Conservation (phyloP, 768 basidiomycete genomes). For the Daedaleopsis nitida region DNA sequence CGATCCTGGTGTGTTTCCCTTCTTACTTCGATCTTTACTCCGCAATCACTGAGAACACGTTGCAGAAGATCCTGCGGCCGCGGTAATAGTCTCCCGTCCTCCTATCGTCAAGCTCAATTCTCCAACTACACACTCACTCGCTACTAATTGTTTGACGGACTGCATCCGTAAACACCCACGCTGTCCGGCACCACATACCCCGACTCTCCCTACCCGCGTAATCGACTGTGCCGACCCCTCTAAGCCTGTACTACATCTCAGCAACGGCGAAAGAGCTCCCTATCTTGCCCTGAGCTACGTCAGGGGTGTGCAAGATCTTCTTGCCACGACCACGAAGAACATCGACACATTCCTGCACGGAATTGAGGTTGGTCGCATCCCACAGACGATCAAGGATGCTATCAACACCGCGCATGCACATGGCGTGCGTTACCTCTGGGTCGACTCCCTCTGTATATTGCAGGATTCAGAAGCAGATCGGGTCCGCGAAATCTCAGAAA, state of each 20-base stretch:
- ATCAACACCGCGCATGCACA: constrained; percentile 2
- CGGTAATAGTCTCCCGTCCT: neutral
- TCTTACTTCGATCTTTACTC: neutral
- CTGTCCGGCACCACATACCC: neutral
- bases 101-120: neutral
- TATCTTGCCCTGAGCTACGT: constrained; percentile 16
- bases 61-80: constrained; percentile 12
- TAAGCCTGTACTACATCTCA: neutral
- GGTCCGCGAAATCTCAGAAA: constrained; percentile 2
- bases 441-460: constrained; percentile 17
- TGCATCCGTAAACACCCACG: constrained; percentile 3
- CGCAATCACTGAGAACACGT: too few species aligned
- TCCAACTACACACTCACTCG: neutral
- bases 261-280: neutral
- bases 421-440: constrained; percentile 16
- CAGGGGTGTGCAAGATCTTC: constrained; percentile 3
- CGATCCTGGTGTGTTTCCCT: neutral
- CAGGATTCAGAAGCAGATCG: constrained; percentile 13
- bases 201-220: constrained; percentile 6
- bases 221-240: constrained; percentile 13
- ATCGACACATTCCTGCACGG: neutral
- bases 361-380: constrained; percentile 6
- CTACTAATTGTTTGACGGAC: neutral
- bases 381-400: constrained; percentile 15
- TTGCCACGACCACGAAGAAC: constrained; percentile 3